These are phyloP conservation scores for Lactarius quietus DNA, from an alignment of 768 basidiomycete genomes.

Conservation along the genomic window DNA sequence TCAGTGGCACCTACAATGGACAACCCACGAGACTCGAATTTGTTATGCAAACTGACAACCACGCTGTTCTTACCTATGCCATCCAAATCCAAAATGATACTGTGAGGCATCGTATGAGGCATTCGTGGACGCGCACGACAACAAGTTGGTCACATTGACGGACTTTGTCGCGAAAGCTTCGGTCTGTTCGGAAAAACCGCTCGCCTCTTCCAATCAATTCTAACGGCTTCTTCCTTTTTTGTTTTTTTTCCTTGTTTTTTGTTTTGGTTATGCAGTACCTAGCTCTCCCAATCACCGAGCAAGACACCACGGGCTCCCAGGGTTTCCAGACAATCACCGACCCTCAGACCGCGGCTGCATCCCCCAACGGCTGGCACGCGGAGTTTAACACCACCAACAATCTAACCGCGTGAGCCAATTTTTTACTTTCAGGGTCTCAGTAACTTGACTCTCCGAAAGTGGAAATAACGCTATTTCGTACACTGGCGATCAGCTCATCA, in stretches of 20 bases:
- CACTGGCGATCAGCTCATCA: constrained; percentile 23
- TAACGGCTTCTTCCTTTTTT: not conserved
- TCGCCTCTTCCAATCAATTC: not conserved
- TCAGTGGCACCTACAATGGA: constrained; percentile 42
- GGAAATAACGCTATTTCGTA: constrained; percentile 42
- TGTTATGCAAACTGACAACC: constrained; percentile 39
- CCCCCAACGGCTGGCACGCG: constrained; percentile 59
- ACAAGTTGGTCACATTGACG: constrained; percentile 47
- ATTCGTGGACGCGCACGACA: constrained; percentile 53
- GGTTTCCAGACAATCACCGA: constrained; percentile 48
- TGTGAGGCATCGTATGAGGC: constrained; percentile 52
- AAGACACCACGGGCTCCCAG: too few relatives aligned
- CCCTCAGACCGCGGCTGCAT: constrained; percentile 51
- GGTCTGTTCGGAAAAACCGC: constrained; percentile 31
- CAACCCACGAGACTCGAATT: constrained; percentile 41
- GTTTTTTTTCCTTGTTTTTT: too few relatives aligned
- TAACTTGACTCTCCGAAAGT: constrained; percentile 10
- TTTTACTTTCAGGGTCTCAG: not conserved
- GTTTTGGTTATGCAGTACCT: constrained; percentile 36
- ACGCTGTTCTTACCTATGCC: constrained; percentile 40
- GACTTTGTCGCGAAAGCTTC: constrained; percentile 49
- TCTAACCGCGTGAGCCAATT: constrained; percentile 27
- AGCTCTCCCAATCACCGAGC: too few relatives aligned
- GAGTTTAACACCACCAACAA: constrained; percentile 37
- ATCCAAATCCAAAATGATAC: constrained; percentile 43